Conservation (phyloP, 805 yeast genomes). For the Candida sphagnicola region DNA sequence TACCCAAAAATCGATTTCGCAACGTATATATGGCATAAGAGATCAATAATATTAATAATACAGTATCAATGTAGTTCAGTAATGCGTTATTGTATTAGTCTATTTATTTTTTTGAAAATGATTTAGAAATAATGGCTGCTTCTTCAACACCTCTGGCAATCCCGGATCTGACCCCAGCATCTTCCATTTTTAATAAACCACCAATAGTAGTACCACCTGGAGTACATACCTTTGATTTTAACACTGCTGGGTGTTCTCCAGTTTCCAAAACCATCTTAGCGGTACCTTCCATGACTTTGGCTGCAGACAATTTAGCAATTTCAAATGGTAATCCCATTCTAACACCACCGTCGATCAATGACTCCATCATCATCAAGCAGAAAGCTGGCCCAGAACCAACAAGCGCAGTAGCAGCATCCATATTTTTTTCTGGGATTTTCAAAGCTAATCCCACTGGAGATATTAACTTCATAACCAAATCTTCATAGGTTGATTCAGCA, state of each 20-base stretch:
- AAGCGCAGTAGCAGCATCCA: conserved; percentile 94
- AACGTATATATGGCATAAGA: neutral
- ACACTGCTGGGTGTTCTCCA: conserved; percentile 82
- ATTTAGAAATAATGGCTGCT: conserved; percentile 77
- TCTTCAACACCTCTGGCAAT: conserved; percentile 87
- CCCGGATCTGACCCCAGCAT: conserved; percentile 80
- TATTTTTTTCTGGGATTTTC: conserved; percentile 79
- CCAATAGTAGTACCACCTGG: conserved; percentile 99
- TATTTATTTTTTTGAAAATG: conserved; percentile 35
- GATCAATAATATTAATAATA: neutral
- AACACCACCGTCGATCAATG: conserved; percentile 91
- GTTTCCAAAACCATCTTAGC: conserved; percentile 83
- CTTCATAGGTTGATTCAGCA: conserved; percentile 41
- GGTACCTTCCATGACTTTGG: conserved; percentile 92
- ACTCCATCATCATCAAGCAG: conserved; percentile 82
- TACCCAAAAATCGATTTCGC: neutral
- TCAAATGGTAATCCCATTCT: conserved; percentile 89
- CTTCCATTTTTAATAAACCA: conserved; percentile 90
- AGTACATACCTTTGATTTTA: conserved; percentile 86
- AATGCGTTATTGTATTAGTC: neutral
- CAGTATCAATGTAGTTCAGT: neutral
- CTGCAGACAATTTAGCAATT: conserved; percentile 80
- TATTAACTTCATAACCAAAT: conserved; percentile 49
- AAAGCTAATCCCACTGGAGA: conserved; percentile 65
- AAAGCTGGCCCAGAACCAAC: conserved; percentile 98